Conservation (phyloP, 2,329 filamentous ascomycete genomes). For the Chaetomiaceae sp. region DNA sequence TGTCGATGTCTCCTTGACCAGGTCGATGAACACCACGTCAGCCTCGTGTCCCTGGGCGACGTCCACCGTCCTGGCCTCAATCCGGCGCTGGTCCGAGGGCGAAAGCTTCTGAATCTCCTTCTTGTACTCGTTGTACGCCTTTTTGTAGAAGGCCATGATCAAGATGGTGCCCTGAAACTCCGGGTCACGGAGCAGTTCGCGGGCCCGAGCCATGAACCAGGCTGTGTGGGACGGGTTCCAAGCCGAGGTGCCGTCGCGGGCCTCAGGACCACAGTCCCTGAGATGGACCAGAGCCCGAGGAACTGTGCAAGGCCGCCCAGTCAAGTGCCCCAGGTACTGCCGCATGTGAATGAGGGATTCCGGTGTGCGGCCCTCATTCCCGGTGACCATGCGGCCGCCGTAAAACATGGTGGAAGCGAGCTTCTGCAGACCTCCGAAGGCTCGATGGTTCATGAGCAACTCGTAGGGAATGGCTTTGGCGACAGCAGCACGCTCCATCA, state of each 20-base stretch:
- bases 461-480: conserved; percentile 4
- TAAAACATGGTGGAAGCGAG: conserved; percentile 40
- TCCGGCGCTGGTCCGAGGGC: conserved; percentile 28
- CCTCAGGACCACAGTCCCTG: conserved; percentile 1
- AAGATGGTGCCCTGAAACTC: conserved; percentile 40
- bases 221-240: conserved; percentile 38
- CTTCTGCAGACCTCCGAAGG: conserved; percentile 29
- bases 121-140: conserved; percentile 35
- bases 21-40: conserved; percentile 45
- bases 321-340: background rate
- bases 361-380: background rate
- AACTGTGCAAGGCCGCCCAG: conserved; percentile 24
- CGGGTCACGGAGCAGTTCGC: conserved; percentile 21
- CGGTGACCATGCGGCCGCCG: conserved; percentile 29
- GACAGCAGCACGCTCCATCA: conserved; percentile 12
- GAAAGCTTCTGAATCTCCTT: conserved; percentile 26
- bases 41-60: conserved; percentile 45
- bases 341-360: conserved; percentile 18
- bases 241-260: conserved; percentile 32
- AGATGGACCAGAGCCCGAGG: conserved; percentile 38
- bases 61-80: conserved; percentile 42
- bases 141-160: conserved; percentile 42
- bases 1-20: conserved; percentile 38
- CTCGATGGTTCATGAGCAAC: conserved; percentile 17
- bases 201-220: conserved; percentile 35